These are phyloP conservation scores for Phanerodontia chrysosporium DNA, from an alignment of 768 basidiomycete genomes.

Conservation along the genomic window DNA sequence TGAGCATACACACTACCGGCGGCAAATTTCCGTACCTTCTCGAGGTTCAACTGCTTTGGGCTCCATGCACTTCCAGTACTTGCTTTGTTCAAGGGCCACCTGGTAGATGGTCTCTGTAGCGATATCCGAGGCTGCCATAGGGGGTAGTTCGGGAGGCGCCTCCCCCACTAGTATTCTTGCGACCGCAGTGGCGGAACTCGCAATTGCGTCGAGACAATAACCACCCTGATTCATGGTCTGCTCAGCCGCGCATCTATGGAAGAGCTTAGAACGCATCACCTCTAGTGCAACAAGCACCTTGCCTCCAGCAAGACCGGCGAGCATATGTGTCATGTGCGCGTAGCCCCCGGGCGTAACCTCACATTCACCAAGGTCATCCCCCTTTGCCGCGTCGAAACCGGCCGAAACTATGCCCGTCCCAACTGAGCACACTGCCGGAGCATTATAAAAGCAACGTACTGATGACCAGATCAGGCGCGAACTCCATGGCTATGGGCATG, in stretches of 20 bases:
- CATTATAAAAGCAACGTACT: conserved; percentile 48
- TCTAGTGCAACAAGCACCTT: conserved; percentile 91
- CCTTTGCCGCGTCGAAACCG: conserved; percentile 94
- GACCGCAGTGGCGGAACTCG: conserved; percentile 83
- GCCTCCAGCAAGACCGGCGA: conserved; percentile 82
- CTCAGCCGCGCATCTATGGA: neutral
- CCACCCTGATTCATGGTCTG: conserved; percentile 62
- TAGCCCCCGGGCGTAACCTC: conserved; percentile 89
- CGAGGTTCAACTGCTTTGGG: conserved; percentile 79
- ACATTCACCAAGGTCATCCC: conserved; percentile 90
- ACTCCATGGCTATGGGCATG: conserved; percentile 97
- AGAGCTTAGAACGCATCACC: conserved; percentile 39
- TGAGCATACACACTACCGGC: no score
- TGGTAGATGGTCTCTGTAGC: conserved; percentile 90
- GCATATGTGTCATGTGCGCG: conserved; percentile 98
- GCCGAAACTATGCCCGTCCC: conserved; percentile 70
- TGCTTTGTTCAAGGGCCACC: conserved; percentile 82
- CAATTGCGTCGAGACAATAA: conserved; percentile 88
- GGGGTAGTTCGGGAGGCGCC: conserved; percentile 68
- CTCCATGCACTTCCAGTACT: conserved; percentile 86
- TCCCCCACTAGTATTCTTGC: conserved; percentile 86
- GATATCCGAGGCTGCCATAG: conserved; percentile 69
- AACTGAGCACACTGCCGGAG: neutral
- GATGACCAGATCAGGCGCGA: conserved; percentile 92
- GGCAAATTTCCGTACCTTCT: conserved; percentile 72